Evolutionary conservation across 1,139 yeast species (phyloP).

Genomic region (Candida albicans): DNA sequence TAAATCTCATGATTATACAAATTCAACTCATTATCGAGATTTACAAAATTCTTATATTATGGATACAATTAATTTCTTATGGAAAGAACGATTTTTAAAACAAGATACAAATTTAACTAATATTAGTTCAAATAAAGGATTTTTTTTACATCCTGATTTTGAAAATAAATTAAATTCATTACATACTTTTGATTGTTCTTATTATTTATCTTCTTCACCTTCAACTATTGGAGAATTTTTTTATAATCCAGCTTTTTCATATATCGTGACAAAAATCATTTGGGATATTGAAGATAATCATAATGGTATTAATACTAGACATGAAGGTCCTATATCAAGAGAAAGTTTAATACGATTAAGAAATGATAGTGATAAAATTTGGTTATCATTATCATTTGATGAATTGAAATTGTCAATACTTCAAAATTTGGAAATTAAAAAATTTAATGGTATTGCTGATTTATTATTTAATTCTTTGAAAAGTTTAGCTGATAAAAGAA

Average conservation of each 20-base stretch:
- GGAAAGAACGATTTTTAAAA: slow-evolving; percentile 56
- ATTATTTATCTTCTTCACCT: slow-evolving; percentile 22
- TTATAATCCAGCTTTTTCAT: slow-evolving; percentile 56
- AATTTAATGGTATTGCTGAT: slow-evolving; percentile 45
- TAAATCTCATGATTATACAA: slow-evolving; percentile 29
- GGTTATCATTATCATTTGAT: slow-evolving; percentile 36
- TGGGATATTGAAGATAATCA: slow-evolving; percentile 48
- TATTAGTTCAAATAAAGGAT: slow-evolving; percentile 28
- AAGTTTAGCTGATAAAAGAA: slow-evolving; percentile 33
- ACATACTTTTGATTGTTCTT: slow-evolving; percentile 12
- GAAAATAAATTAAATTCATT: slow-evolving; percentile 38
- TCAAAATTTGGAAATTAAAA: slow-evolving; percentile 31
- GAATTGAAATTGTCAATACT: slow-evolving; percentile 42
- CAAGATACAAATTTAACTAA: slow-evolving; percentile 15
- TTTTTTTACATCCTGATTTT: slow-evolving; percentile 42
- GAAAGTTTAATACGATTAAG: slow-evolving; percentile 26
- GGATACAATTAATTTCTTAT: slow-evolving; percentile 60
- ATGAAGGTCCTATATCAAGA: slow-evolving; percentile 47
- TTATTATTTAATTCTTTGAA: slow-evolving; percentile 48
- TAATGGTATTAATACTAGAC: slow-evolving; percentile 30
- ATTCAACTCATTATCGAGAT: slow-evolving; percentile 22
- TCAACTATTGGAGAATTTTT: slow-evolving; percentile 47
- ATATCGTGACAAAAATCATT: slow-evolving; percentile 43
- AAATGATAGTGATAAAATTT: slow-evolving; percentile 20
- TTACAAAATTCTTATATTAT: slow-evolving; percentile 55